phyloP scores from a whole-genome alignment of 2,329 filamentous ascomycete species.

The Ophiostoma triangulosporum region DNA sequence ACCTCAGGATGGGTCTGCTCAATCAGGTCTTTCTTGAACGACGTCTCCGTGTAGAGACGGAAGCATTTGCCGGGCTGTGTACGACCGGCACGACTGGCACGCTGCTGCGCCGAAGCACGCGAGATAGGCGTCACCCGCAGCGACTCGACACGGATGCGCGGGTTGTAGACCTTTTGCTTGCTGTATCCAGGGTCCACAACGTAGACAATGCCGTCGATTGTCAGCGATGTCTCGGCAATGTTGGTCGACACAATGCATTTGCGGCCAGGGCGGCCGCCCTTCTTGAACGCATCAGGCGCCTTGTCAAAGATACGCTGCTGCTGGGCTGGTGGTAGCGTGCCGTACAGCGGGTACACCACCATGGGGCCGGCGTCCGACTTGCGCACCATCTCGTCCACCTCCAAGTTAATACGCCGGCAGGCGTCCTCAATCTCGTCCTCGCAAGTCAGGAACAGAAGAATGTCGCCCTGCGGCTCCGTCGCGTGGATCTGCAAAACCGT shows the following conservation, averaged over 20 bases:
- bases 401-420: constrained; percentile 77
- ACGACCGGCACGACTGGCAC: constrained; percentile 97
- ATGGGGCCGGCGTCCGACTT: constrained; percentile 87
- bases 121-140: constrained; percentile 96
- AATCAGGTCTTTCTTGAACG: constrained; percentile 96
- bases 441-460: constrained; percentile 88
- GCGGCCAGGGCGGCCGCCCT: constrained; percentile 73
- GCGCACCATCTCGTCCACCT: constrained; percentile 80
- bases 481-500: constrained; percentile 96
- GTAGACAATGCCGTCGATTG: constrained; percentile 97
- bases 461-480: constrained; percentile 81
- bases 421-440: constrained; percentile 98
- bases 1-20: constrained; percentile 96
- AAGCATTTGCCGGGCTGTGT: constrained; percentile 98
- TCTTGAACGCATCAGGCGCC: constrained; percentile 57
- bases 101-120: constrained; percentile 91
- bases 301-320: constrained; percentile 94
- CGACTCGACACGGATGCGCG: constrained; percentile 89
- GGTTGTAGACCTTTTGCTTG: constrained; percentile 99
- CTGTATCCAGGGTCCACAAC: constrained; percentile 98
- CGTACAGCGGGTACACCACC: constrained; percentile 85
- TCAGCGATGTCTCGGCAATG: constrained; percentile 94
- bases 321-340: constrained; percentile 78
- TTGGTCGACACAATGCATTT: constrained; percentile 94
- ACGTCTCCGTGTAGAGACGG: constrained; percentile 84